Evolutionary conservation across 495 filamentous ascomycete genomes (phyloP), one percentile per base, ranked within the genome.

Genomic region (Penicillium bovifimosum): DNA sequence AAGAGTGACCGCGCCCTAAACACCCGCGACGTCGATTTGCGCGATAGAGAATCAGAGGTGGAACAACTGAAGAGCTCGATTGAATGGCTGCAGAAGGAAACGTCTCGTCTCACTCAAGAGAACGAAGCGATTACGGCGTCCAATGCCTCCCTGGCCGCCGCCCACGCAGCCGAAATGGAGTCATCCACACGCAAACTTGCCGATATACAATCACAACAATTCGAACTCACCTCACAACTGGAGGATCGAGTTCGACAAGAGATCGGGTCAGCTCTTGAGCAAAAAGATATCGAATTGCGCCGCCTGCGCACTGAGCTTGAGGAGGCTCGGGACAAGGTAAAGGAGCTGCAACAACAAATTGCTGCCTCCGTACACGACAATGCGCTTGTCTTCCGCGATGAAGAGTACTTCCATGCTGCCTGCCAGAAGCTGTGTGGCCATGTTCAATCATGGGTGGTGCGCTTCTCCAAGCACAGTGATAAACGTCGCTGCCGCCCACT

Each of bases 401-500:
- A 95, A 58, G 90, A 96, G 65, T 91, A 96, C 74, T 97, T 98
- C 62, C 88, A 93, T 57, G 82, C 81, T 61, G 88, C 90, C n/a
- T 96, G 92, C 69, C 88, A 96, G 62, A 83, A 91, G 64, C 81
- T 98, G 13, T 97, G 89, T 65, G 85, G 88, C 58, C 90, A 95
- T 59, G 89, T 96, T 13, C 91, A 95, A 62, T 87, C 92, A 72
- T 98, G 91, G 90, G 88, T 96, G 29, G 75, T 95, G 53, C 88
- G 91, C 62, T 98, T 97, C 75, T 96, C 90, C 50, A 96, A 95
- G 62, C 88, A 92, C 73, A 96, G 91, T 49, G 90, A 96, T 65
- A 88, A 87, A 67, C 82, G 84, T 59, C 84, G 85, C 41, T 96
- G 91, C 69, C 82, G 88, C 54, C 74, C 85, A 43, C 86, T 91